Evolutionary conservation across 352 stramenopile genomes (phyloP), one percentile per base, ranked within the genome.

Genomic region (Pythium monospermum): DNA sequence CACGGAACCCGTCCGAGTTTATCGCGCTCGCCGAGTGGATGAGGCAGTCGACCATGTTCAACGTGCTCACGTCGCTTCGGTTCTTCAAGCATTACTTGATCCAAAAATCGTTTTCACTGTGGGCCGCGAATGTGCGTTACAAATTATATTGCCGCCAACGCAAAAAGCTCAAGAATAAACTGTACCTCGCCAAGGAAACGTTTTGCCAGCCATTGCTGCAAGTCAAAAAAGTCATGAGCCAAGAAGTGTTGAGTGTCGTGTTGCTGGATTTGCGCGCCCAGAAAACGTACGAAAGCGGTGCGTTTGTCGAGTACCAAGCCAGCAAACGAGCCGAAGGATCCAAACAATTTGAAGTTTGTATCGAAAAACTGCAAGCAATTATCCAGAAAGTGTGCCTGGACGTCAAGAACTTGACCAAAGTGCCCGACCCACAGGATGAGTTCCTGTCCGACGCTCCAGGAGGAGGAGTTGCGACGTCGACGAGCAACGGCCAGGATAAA

Each of bases 81-180:
- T 98, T 97, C 57, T 98, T 97, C 69, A 97, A 95, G 67, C 71
- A 96, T 48, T 98, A 96, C 53, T 65, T 98, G 7, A 79, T 95
- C n/a, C 78, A 79, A 43, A 98, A 98, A 54, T 69, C 71, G 6
- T 97, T 98, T 47, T 79, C 69, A 1, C 49, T 83, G 12, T 98
- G 94, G 94, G 61, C 69, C 15, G 71, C 81, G n/a, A 94, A 92
- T 52, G 81, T 97, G 25, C 76, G 86, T 2, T 97, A 81, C 57
- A 95, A 96, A 38, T 62, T 97, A 1, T 98, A 94, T 57, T 89
- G 68, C 31, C 72, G 85, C 10, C 87, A 98, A 53, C 82, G 92
- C 16, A 94, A 92, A 56, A 83, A 83, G 31, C 46, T 98, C 7
- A 72, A 71, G 30, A 62, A 71, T 18, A 71, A 69, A 16, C 69